Evolutionary conservation across 73 alveolate species (phyloP).

Genomic region (Symbiodinium pilosum): DNA sequence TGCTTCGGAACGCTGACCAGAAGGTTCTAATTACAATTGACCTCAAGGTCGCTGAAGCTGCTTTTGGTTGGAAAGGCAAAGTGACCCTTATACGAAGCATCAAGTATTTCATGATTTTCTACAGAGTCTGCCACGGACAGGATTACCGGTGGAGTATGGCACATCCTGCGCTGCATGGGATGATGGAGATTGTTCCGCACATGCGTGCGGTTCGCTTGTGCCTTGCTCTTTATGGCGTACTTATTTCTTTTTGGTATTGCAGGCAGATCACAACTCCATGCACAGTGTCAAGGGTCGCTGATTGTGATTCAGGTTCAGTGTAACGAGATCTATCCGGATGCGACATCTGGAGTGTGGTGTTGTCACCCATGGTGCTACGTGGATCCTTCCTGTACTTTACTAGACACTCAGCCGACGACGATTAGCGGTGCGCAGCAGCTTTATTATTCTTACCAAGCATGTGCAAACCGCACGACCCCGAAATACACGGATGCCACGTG

Average conservation of each 20-base stretch:
- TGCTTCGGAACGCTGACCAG: too few relatives aligned
- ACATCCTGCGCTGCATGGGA: constrained; percentile 32
- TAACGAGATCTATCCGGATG: constrained; percentile 20
- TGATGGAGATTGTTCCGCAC: constrained; percentile 22
- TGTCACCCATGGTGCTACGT: constrained; percentile 38
- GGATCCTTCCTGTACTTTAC: constrained; percentile 6
- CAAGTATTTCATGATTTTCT: too few relatives aligned
- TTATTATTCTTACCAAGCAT: constrained; percentile 28
- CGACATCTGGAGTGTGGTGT: constrained; percentile 33
- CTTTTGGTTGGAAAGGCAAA: too few relatives aligned
- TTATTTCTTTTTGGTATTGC: too few relatives aligned
- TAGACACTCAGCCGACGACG: constrained; percentile 28
- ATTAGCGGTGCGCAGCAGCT: neutral
- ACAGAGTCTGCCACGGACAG: too few relatives aligned
- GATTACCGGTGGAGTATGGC: constrained; percentile 43
- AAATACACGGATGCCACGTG: constrained; percentile 7
- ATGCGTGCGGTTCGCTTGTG: constrained; percentile 11
- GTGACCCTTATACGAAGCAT: too few relatives aligned
- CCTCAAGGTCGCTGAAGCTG: too few relatives aligned
- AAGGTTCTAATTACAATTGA: too few relatives aligned
- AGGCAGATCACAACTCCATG: too few relatives aligned
- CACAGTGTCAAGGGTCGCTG: too few relatives aligned
- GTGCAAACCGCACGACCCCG: neutral
- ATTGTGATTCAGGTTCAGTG: too few relatives aligned
- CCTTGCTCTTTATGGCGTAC: too few relatives aligned